These are phyloP conservation scores for Tolypocladium inflatum DNA, from an alignment of 2,329 filamentous ascomycete genomes.

Conservation along the genomic window DNA sequence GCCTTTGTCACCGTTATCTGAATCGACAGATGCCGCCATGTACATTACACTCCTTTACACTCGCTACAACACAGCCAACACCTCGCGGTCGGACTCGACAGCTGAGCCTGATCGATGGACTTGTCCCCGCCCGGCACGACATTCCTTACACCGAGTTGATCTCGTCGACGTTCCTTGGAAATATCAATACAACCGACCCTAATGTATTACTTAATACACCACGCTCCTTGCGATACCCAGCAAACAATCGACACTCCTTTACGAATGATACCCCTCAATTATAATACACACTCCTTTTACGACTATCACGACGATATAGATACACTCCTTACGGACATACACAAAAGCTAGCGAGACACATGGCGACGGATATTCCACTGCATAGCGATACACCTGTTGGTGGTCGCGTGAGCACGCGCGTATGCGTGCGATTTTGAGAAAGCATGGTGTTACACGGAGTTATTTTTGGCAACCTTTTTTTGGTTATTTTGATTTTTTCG, in stretches of 20 bases:
- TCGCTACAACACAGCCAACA: slow-evolving; percentile 16
- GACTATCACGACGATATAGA: slow-evolving; percentile 29
- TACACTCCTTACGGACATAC: slow-evolving; percentile 8
- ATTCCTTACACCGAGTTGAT: slow-evolving; percentile 18
- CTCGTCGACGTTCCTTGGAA: slow-evolving; percentile 20
- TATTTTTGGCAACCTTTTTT: not conserved
- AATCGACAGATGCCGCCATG: slow-evolving; percentile 21
- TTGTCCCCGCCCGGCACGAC: slow-evolving; percentile 7
- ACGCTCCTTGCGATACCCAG: slow-evolving; percentile 22
- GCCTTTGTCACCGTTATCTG: not conserved
- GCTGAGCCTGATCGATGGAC: slow-evolving; percentile 1
- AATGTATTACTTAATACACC: slow-evolving; percentile 20
- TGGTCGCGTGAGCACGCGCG: not conserved
- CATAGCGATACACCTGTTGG: not conserved
- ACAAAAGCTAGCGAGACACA: slow-evolving; percentile 3
- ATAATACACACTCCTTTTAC: slow-evolving; percentile 25
- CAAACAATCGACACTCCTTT: slow-evolving; percentile 18
- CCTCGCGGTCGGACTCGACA: not conserved
- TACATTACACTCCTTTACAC: slow-evolving; percentile 26
- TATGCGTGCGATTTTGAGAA: not conserved
- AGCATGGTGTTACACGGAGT: slow-evolving; percentile 3
- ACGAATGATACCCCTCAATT: slow-evolving; percentile 18
- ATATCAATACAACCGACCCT: slow-evolving; percentile 7
- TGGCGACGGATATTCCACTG: slow-evolving; percentile 1
- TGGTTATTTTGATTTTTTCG: not conserved